Evolutionary conservation across 73 alveolate genomes (phyloP), one percentile per base, ranked within the genome.

Genomic region (Paramecium tetraurelia): DNA sequence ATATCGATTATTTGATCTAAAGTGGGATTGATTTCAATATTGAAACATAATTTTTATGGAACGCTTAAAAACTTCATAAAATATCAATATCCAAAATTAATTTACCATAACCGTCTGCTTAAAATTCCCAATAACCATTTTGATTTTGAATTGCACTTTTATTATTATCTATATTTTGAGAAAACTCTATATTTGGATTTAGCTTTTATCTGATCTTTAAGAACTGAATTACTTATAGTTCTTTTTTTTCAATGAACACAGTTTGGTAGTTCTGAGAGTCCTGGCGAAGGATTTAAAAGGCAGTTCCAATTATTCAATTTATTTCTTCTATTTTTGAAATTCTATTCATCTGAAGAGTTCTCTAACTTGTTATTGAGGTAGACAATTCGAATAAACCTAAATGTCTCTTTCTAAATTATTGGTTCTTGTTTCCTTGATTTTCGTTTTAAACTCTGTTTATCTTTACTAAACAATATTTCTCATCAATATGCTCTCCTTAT

Each of bases 21-120:
- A 7, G 24, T 44, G 10, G 16, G 2, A 11, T 44, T 41, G 2
- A 41, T 43, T 24, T 80, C 72, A 9, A 80, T 5, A 6, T 80
- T 50, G 3, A 80, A 80, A 12, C 75, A 21, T 18, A 80, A 41
- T 41, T 12, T 44, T 24, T 43, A 80, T 1, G 90, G 90, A 8
- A 80, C 44, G 5, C 76, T 16, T 2, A n/a, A 80, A 22, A 12
- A 80, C 22, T 44, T 80, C 90, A 80, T 80, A 80, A 21, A 80
- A 80, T 11, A 87, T 27, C 63, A 50, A 57, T 8, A 59, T 92
- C 97, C 85, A 92, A 86, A 58, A 46, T 46, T 8, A 80, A 10
- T 35, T 80, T 44, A 31, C n/a, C 29, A 10, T 9, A 12, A 9
- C 53, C 75, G 24, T 80, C 90, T 31, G 90, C 76, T 2, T 40